phyloP scores from a whole-genome alignment of 148 eudicot genomes.

The Arbutus unedo region DNA sequence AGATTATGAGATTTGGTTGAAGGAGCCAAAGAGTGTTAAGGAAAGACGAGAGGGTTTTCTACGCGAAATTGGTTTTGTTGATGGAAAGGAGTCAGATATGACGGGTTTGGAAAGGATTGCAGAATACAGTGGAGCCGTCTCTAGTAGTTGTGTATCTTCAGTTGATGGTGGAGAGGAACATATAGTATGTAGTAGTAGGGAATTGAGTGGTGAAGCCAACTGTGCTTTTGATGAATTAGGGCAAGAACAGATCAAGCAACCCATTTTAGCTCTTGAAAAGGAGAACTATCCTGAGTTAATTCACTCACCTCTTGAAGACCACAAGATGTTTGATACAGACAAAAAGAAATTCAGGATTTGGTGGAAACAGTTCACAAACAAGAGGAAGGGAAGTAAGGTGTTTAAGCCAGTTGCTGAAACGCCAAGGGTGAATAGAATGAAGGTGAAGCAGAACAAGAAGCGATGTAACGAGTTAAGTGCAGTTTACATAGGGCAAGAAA shows the following conservation, averaged over 20 bases:
- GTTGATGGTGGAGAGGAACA: slow-evolving; percentile 15
- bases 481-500: slow-evolving; percentile 53
- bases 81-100: slow-evolving; percentile 11
- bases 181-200: slow-evolving; percentile 21
- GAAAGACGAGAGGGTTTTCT: slow-evolving; percentile 57
- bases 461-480: slow-evolving; percentile 52
- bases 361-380: slow-evolving; percentile 45
- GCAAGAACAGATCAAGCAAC: slow-evolving; percentile 14
- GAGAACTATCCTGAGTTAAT: not conserved
- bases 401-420: slow-evolving; percentile 10
- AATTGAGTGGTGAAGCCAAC: slow-evolving; percentile 33
- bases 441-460: slow-evolving; percentile 46
- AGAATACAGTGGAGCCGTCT: slow-evolving; percentile 33
- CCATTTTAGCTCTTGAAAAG: not conserved
- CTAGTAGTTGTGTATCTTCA: slow-evolving; percentile 28
- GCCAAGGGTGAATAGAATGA: slow-evolving; percentile 23
- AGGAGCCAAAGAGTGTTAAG: slow-evolving; percentile 50
- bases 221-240: slow-evolving; percentile 36
- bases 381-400: slow-evolving; percentile 26
- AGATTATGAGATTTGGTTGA: slow-evolving; percentile 51
- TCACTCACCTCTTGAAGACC: slow-evolving; percentile 11
- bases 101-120: slow-evolving; percentile 27
- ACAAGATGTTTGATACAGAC: not conserved
- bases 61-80: slow-evolving; percentile 47
- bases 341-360: slow-evolving; percentile 40